A percentile compares a stretch with the other conserved stretches of the same genome.
Conservation (phyloP, 768 basidiomycete genomes). For the Tulasnella sp. region DNA sequence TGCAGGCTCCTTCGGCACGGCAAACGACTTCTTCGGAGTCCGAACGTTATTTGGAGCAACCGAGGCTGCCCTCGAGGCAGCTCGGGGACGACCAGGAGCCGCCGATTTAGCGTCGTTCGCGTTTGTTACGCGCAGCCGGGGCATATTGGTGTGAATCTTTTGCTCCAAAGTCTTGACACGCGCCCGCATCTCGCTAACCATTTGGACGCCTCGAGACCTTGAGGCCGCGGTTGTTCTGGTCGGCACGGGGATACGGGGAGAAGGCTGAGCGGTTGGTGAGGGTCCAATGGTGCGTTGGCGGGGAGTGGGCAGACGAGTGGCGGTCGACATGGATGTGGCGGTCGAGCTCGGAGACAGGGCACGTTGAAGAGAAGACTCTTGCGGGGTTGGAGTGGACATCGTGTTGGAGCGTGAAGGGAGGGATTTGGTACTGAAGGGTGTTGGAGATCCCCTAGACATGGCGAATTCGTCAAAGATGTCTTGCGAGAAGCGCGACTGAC, state of each 20-base stretch:
- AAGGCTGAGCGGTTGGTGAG: slow-evolving; percentile 49
- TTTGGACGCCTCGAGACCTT: slow-evolving; percentile 80
- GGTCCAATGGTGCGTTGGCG: slow-evolving; percentile 47
- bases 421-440: not conserved
- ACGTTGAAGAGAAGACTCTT: slow-evolving; percentile 48
- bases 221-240: slow-evolving; percentile 39
- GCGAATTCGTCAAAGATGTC: slow-evolving; percentile 27
- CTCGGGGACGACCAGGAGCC: not conserved
- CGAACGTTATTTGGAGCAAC: not conserved
- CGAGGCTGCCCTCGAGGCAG: not conserved
- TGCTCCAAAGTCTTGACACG: slow-evolving; percentile 77
- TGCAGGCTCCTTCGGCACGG: slow-evolving; percentile 5
- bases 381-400: slow-evolving; percentile 39
- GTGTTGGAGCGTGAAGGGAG: not conserved
- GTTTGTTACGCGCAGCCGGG: slow-evolving; percentile 53
- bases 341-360: slow-evolving; percentile 44
- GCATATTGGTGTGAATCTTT: slow-evolving; percentile 83
- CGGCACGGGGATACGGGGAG: slow-evolving; percentile 37
- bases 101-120: not conserved
- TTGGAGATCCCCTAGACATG: slow-evolving; percentile 16
- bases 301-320: slow-evolving; percentile 56
- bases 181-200: slow-evolving; percentile 90
- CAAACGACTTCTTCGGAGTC: slow-evolving; percentile 9
- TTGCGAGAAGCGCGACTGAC: slow-evolving; percentile 16
- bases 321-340: slow-evolving; percentile 43